Evolutionary conservation across 2,329 filamentous ascomycete species (phyloP), one percentile per base, ranked within the genome.

Genomic region (Monosporascus sp.): DNA sequence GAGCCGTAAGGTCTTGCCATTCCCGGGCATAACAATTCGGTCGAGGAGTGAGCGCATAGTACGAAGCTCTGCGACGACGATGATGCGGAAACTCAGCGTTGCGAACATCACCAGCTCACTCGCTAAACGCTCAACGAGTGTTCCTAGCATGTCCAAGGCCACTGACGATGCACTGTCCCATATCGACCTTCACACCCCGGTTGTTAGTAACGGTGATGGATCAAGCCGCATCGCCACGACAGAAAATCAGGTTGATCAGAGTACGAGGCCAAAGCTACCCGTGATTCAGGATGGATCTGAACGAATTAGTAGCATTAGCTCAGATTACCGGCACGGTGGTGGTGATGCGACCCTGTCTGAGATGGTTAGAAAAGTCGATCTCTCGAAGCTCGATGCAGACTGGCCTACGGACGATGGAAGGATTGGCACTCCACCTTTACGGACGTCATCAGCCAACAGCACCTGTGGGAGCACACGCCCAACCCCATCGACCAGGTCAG

Each of bases 61-160:
- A 47, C 80, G 88, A 49, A 83, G 82, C 41, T 90, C 88, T n/a
- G 89, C 91, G 14, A 90, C 89, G 37, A 89, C 89, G 1, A 83
- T 96, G 65, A 96, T 96, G 74, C 82, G 91, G 50, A 95, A 92
- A 67, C 79, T 97, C 57, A 96, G 89, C 69, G 86, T 90, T 63
- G 86, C 87, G 48, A 91, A 86, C 67, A 87, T 94, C 58, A 81
- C 88, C 15, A 86, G 82, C 59, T 87, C 87, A 47, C 92, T 95
- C 65, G 81, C 83, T 38, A 88, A 86, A 60, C 83, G 87, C 53
- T 88, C 88, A 1, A 77, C 76, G 39, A 89, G 85, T 58, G 61
- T 77, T 46, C 70, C 72, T 17, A 72, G 68, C 51, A 58, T 73
- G 36, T 55, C 59, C 51, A 63, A 60, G 49, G 56, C 59, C 31